Evolutionary conservation across 108 stramenopile species (phyloP).

Genomic region (Cyclostephanos invisitatus): DNA sequence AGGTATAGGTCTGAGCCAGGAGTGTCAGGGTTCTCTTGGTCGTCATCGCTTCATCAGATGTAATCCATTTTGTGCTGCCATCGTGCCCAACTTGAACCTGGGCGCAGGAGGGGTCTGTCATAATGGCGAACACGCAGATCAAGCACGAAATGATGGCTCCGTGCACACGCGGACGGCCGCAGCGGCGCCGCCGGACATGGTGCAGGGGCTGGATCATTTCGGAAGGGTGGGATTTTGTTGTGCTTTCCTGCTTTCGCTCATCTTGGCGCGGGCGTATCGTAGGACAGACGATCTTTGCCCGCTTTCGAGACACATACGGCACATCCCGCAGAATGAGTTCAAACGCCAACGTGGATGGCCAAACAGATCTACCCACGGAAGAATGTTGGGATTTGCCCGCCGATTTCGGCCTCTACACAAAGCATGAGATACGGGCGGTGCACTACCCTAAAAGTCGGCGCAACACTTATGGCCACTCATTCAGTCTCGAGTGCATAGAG

Average conservation of each 20-base stretch:
- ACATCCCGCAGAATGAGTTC: too few species aligned
- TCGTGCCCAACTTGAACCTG: neutral
- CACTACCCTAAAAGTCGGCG: neutral
- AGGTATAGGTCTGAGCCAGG: too few species aligned
- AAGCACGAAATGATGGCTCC: neutral
- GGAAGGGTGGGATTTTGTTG: too few species aligned
- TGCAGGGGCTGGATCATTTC: neutral
- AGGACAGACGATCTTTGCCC: too few species aligned
- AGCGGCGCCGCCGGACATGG: neutral
- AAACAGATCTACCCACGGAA: neutral
- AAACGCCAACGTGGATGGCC: too few species aligned
- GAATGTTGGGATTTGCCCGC: slow-evolving; percentile 13
- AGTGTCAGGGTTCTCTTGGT: neutral
- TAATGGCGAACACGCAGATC: neutral
- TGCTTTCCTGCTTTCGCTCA: too few species aligned
- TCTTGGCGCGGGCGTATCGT: too few species aligned
- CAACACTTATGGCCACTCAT: neutral
- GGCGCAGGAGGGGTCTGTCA: neutral
- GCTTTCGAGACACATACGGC: too few species aligned
- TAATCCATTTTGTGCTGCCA: neutral
- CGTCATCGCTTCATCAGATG: neutral
- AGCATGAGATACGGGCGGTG: slow-evolving; percentile 1
- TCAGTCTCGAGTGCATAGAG: slow-evolving; percentile 18
- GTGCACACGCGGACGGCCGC: neutral
- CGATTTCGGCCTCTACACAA: slow-evolving; percentile 14